Conservation (phyloP, 1,284 basidiomycete genomes). For the Moniliophthora roreri region DNA sequence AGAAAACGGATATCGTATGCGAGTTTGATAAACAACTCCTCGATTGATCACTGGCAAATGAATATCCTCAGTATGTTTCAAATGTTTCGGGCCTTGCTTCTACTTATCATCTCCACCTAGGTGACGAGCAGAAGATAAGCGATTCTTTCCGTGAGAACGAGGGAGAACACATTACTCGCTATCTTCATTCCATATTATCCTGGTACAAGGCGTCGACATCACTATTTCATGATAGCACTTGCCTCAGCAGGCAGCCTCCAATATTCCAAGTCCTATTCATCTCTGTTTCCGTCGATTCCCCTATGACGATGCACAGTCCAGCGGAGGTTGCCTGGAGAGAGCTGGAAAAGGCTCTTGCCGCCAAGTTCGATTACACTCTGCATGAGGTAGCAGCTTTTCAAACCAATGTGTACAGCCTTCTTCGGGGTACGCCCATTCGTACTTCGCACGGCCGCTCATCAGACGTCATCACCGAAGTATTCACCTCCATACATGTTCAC, state of each 20-base stretch:
- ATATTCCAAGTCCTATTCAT: slow-evolving; percentile 3
- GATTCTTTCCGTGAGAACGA: slow-evolving; percentile 4
- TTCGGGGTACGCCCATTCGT: neutral
- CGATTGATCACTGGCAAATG: neutral
- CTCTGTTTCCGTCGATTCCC: neutral
- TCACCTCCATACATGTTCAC: neutral
- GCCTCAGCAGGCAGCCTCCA: slow-evolving; percentile 4
- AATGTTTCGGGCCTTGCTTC: neutral
- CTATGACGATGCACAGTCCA: slow-evolving; percentile 4
- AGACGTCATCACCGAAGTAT: neutral
- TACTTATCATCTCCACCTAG: neutral
- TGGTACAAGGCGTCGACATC: slow-evolving; percentile 11
- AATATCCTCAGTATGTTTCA: neutral
- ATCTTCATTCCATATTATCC: slow-evolving; percentile 12
- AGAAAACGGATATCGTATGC: neutral
- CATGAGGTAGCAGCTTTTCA: slow-evolving; percentile 1
- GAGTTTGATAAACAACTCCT: neutral
- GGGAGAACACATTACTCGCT: slow-evolving; percentile 13
- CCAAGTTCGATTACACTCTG: slow-evolving; percentile 5
- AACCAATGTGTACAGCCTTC: neutral
- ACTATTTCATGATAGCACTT: neutral
- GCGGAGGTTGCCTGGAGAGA: neutral
- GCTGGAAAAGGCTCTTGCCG: slow-evolving; percentile 2
- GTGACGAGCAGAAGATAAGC: slow-evolving; percentile 11
- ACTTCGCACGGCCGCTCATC: neutral